phyloP scores from a whole-genome alignment of 169 alveolate species.

The Eimeria necatrix region DNA sequence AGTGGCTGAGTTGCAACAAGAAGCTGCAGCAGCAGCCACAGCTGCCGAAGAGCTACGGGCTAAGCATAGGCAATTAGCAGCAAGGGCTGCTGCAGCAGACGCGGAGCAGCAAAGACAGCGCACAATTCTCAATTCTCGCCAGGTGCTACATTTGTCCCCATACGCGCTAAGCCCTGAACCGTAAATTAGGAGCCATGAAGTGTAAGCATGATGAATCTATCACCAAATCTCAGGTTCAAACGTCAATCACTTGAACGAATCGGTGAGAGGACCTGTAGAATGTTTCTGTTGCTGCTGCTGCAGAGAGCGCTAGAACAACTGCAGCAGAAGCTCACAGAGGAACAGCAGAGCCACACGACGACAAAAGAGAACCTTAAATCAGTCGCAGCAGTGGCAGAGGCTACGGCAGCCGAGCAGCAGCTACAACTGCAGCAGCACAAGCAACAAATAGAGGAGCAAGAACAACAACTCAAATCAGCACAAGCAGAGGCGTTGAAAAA shows the following conservation, averaged over 20 bases:
- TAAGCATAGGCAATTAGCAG: slow-evolving; percentile 33
- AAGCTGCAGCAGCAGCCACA: slow-evolving; percentile 50
- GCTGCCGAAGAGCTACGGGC: slow-evolving; percentile 16
- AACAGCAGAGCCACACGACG: slow-evolving; percentile 45
- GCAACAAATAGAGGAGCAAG: slow-evolving; percentile 53
- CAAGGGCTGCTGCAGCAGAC: slow-evolving; percentile 60
- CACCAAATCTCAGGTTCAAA: background rate
- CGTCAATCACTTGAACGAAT: background rate
- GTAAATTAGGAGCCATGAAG: background rate
- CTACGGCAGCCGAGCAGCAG: slow-evolving; percentile 36
- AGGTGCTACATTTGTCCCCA: background rate
- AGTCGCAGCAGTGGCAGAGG: slow-evolving; percentile 38
- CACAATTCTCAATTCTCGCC: slow-evolving; percentile 4
- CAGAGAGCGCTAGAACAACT: slow-evolving; percentile 26
- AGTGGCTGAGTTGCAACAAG: slow-evolving; percentile 33
- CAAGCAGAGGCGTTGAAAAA: slow-evolving; percentile 27
- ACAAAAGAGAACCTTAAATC: background rate
- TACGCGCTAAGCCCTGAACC: background rate
- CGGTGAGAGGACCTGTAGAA: background rate
- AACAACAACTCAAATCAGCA: slow-evolving; percentile 32
- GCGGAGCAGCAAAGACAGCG: slow-evolving; percentile 50
- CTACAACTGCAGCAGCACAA: slow-evolving; percentile 8
- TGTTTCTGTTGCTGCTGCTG: slow-evolving; percentile 2
- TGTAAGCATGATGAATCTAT: background rate
- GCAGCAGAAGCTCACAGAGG: slow-evolving; percentile 47